Evolutionary conservation across 2,329 filamentous ascomycete genomes (phyloP).

Genomic region (Penicillium brevicompactum): DNA sequence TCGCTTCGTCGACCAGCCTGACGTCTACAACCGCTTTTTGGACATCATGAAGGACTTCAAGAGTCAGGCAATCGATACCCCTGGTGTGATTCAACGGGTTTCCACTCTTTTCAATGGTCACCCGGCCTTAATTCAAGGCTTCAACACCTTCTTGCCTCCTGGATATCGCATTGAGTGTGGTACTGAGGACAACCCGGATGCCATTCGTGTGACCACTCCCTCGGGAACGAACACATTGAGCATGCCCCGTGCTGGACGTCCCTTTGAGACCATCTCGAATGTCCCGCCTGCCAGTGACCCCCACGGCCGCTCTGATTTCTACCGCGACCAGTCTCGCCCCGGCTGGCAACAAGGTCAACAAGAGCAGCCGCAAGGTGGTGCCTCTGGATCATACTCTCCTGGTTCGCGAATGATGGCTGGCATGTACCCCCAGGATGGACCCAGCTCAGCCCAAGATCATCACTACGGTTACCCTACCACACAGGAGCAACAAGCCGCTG

Average conservation of each 20-base stretch:
- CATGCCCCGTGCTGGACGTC: conserved; percentile 55
- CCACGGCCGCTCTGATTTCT: conserved; percentile 42
- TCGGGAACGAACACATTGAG: conserved; percentile 96
- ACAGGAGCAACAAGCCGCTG: conserved; percentile 51
- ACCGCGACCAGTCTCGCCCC: conserved; percentile 39
- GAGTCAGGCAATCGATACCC: conserved; percentile 97
- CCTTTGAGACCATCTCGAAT: conserved; percentile 38
- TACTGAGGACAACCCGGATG: conserved; percentile 89
- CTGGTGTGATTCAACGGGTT: conserved; percentile 94
- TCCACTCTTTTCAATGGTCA: conserved; percentile 95
- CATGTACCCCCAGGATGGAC: conserved; percentile 40
- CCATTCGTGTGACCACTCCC: conserved; percentile 93
- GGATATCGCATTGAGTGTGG: conserved; percentile 97
- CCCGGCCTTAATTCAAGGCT: conserved; percentile 92
- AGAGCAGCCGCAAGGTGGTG: conserved; percentile 33
- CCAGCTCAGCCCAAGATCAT: conserved; percentile 44
- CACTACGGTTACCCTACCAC: conserved; percentile 47
- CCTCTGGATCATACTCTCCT: conserved; percentile 44
- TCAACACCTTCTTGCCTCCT: conserved; percentile 95
- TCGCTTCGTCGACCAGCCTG: conserved; percentile 92
- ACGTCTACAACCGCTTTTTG: conserved; percentile 94
- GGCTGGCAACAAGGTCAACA: conserved; percentile 41
- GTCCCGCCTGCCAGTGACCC: conserved; percentile 33
- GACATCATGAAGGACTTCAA: conserved; percentile 99
- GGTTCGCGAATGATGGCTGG: conserved; percentile 40